Percentiles rank a stretch among this genome's conserved stretches.
Conservation (phyloP, 1,139 yeast genomes). For the Trichomonascaceae sp. region DNA sequence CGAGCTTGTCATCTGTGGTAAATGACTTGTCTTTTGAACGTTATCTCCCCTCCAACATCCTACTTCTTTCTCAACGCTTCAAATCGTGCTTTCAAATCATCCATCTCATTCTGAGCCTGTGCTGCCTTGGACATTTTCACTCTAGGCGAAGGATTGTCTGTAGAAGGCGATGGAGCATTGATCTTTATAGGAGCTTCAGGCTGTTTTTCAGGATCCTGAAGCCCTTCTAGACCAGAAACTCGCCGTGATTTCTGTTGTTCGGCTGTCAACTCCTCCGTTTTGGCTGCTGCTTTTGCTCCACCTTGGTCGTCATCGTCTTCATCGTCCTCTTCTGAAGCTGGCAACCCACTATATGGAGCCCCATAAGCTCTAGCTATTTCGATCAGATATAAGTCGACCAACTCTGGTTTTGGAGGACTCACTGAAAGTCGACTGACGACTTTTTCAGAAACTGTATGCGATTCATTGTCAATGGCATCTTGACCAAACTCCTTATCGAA, state of each 20-base stretch:
- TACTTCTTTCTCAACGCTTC: conserved; percentile 41
- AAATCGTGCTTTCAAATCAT: conserved; percentile 48
- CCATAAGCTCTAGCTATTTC: conserved; percentile 80
- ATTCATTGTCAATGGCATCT: conserved; percentile 54
- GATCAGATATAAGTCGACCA: conserved; percentile 63
- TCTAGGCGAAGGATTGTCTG: conserved; percentile 41
- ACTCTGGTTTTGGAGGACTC: conserved; percentile 58
- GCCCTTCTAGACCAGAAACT: conserved; percentile 20
- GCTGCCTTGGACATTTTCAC: conserved; percentile 17
- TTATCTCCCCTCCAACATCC: neutral
- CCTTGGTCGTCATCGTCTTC: conserved; percentile 29
- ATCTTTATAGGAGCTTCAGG: conserved; percentile 41
- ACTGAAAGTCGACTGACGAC: conserved; percentile 57
- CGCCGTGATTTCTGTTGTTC: conserved; percentile 19
- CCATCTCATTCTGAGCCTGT: conserved; percentile 36
- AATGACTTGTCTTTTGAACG: neutral
- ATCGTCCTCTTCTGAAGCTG: conserved; percentile 30
- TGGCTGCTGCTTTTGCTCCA: neutral
- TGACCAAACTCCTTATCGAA: conserved; percentile 64
- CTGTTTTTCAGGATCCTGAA: conserved; percentile 24
- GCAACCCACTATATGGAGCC: conserved; percentile 62
- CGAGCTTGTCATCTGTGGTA: too few relatives aligned
- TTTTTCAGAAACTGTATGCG: conserved; percentile 55
- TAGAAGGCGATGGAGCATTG: conserved; percentile 41
- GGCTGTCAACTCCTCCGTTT: conserved; percentile 21